These are phyloP conservation scores for Suaeda aralocaspica DNA, from an alignment of 148 eudicot species.

Conservation along the genomic window DNA sequence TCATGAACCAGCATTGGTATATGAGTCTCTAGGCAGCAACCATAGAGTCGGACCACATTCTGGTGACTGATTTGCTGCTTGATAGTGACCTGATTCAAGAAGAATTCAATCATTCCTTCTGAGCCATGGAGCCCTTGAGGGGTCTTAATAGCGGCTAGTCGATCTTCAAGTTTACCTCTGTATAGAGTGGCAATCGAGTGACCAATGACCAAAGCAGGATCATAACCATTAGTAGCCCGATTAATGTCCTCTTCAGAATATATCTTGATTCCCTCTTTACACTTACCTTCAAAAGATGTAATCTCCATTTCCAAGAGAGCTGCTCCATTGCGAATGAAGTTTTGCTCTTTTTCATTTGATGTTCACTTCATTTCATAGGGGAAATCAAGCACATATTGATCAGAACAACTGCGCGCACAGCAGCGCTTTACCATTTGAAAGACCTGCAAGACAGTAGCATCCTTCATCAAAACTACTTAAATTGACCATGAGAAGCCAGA, in stretches of 20 bases:
- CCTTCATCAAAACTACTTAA: too few species aligned
- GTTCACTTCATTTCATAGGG: too few species aligned
- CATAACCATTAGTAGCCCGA: conserved; percentile 23
- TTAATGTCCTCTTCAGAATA: conserved; percentile 14
- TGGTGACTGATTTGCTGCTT: conserved; percentile 17
- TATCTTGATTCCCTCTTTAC: conserved; percentile 13
- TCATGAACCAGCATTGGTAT: conserved; percentile 26
- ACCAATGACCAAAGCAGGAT: conserved; percentile 19
- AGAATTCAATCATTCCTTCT: conserved; percentile 9
- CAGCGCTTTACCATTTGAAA: too few species aligned
- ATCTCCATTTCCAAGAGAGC: conserved; percentile 11
- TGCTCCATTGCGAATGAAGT: conserved; percentile 21
- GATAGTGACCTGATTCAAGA: conserved; percentile 24
- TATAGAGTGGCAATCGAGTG: conserved; percentile 17
- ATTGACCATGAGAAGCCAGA: too few species aligned
- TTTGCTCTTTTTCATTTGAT: too few species aligned
- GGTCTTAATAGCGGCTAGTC: conserved; percentile 19
- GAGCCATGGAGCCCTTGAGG: background rate
- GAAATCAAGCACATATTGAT: too few species aligned
- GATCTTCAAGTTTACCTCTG: conserved; percentile 22
- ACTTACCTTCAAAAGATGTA: conserved; percentile 5
- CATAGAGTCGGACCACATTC: conserved; percentile 22
- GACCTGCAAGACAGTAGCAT: too few species aligned
- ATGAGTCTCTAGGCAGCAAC: conserved; percentile 32
- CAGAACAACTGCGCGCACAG: too few species aligned